A percentile compares a stretch with the other conserved stretches of the same genome.
Conservation (phyloP, 352 stramenopile genomes). For the Paralagenidium karlingii region DNA sequence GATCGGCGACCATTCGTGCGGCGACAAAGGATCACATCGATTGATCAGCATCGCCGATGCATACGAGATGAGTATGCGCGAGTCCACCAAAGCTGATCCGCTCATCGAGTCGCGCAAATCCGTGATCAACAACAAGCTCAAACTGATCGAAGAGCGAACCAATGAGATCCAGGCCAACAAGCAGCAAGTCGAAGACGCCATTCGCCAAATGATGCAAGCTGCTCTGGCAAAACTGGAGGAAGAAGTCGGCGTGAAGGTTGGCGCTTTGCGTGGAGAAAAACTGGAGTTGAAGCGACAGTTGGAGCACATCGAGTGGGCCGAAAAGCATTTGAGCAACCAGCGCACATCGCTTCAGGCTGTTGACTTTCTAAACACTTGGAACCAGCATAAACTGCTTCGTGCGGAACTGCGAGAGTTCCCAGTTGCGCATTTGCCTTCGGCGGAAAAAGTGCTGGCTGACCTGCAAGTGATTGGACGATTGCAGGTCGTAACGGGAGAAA, state of each 20-base stretch:
- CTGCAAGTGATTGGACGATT: too few species aligned
- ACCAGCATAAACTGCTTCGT: conserved; percentile 50
- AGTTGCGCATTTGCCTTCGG: too few species aligned
- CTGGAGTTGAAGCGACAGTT: conserved; percentile 49
- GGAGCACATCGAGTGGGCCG: conserved; percentile 64
- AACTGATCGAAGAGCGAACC: conserved; percentile 19
- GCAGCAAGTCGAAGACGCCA: conserved; percentile 23
- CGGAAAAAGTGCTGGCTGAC: too few species aligned
- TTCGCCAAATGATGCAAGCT: conserved; percentile 33
- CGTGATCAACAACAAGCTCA: conserved; percentile 45
- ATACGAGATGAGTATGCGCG: conserved; percentile 47
- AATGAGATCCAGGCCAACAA: conserved; percentile 24
- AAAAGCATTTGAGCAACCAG: conserved; percentile 37
- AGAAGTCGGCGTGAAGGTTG: conserved; percentile 25
- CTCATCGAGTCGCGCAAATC: conserved; percentile 49
- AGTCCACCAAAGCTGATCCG: conserved; percentile 47
- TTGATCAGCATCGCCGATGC: conserved; percentile 46
- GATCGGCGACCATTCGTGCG: conserved; percentile 61
- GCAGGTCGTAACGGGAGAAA: too few species aligned
- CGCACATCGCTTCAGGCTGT: conserved; percentile 24
- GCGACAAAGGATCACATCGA: conserved; percentile 62
- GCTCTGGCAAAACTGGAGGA: conserved; percentile 30
- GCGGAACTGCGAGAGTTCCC: conserved; percentile 57
- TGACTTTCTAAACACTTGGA: conserved; percentile 55
- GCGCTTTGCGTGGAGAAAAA: conserved; percentile 33